Conservation (phyloP, 768 basidiomycete species). For the Gloeopeniophorella convolvens region DNA sequence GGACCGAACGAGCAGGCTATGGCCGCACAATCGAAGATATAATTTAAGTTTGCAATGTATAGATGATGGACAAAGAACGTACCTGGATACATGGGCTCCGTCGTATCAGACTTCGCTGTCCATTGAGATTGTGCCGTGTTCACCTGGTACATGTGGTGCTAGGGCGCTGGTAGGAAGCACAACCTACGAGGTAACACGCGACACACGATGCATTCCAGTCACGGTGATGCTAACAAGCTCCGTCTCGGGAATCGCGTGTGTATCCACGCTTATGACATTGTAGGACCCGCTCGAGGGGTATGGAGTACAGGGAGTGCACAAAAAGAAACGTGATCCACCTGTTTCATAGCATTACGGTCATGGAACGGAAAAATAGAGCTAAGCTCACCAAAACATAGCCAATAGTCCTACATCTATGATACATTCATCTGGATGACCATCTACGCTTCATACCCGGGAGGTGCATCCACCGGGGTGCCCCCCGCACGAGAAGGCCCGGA, state of each 20-base stretch:
- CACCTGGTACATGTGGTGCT: too few relatives aligned
- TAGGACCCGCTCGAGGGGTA: background rate
- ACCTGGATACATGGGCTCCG: background rate
- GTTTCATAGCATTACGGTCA: background rate
- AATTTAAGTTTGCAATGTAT: background rate
- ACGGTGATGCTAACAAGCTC: too few relatives aligned
- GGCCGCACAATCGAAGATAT: too few relatives aligned
- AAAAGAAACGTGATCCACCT: background rate
- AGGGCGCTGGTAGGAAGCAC: background rate
- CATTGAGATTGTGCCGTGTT: too few relatives aligned
- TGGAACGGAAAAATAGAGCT: background rate
- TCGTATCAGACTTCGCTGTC: too few relatives aligned
- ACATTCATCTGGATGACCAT: background rate
- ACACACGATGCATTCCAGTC: too few relatives aligned
- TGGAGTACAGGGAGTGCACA: background rate
- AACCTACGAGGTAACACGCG: too few relatives aligned
- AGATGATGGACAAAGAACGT: background rate
- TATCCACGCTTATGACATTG: too few relatives aligned
- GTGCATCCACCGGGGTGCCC: conserved; percentile 24
- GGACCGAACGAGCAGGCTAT: too few relatives aligned
- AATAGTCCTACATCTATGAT: background rate
- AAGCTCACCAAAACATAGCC: conserved; percentile 8
- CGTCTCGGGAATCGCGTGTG: too few relatives aligned
- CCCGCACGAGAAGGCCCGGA: conserved; percentile 14
- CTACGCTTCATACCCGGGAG: conserved; percentile 26